A percentile compares a stretch with the other conserved stretches of the same genome.
Evolutionary conservation across 345 rosid genomes (phyloP).

Genomic region (Brassica napus): DNA sequence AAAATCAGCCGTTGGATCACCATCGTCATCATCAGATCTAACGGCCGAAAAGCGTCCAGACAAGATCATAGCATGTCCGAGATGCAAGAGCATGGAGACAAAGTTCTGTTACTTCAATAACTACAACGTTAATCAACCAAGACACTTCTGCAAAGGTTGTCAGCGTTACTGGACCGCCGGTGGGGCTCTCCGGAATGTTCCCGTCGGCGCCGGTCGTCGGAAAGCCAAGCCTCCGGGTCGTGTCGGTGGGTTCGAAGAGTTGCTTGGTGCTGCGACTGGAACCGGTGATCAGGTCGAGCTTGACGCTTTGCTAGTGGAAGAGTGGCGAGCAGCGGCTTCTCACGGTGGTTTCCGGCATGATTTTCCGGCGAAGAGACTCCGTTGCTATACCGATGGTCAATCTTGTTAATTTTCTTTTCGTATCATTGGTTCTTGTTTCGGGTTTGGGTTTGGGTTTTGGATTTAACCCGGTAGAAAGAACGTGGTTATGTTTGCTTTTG

Average conservation of each 20-base stretch:
- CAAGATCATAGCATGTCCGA: constrained; percentile 85
- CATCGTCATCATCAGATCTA: constrained; percentile 36
- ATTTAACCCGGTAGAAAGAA: constrained; percentile 31
- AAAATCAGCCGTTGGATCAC: constrained; percentile 30
- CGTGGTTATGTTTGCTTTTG: constrained; percentile 34
- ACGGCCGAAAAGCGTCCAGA: constrained; percentile 70
- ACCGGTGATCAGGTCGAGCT: constrained; percentile 55
- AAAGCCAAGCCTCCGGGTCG: constrained; percentile 68
- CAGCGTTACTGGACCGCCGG: constrained; percentile 99
- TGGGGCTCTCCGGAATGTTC: constrained; percentile 92
- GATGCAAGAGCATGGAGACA: constrained; percentile 97
- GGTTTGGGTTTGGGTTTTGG: constrained; percentile 25
- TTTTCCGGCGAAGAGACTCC: constrained; percentile 63
- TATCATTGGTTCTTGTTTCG: not conserved
- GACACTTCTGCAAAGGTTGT: constrained; percentile 95
- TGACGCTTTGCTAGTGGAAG: constrained; percentile 59
- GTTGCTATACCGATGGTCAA: constrained; percentile 57
- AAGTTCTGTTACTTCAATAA: constrained; percentile 97
- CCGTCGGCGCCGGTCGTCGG: constrained; percentile 93
- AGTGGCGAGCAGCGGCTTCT: constrained; percentile 51
- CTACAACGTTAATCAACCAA: constrained; percentile 97
- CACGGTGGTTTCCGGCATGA: constrained; percentile 61
- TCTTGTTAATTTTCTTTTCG: constrained; percentile 41
- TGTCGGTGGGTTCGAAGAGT: constrained; percentile 40
- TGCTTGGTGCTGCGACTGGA: constrained; percentile 39